Conservation (phyloP, 2,329 filamentous ascomycete genomes). For the Apiospora arundinis region DNA sequence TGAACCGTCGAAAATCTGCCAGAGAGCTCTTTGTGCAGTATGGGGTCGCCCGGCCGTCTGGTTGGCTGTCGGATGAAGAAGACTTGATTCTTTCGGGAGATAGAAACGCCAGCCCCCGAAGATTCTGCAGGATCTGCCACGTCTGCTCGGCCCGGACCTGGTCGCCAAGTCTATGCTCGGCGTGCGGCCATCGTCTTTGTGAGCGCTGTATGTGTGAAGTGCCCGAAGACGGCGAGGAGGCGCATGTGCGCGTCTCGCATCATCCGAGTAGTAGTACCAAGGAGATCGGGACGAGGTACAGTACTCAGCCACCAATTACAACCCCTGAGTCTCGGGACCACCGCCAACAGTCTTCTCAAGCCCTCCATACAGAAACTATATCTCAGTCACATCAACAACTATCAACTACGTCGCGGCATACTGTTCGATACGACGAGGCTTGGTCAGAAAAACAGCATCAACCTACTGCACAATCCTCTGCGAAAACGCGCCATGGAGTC, state of each 20-base stretch:
- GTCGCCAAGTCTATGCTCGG: slow-evolving; percentile 48
- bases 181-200: slow-evolving; percentile 60
- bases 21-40: slow-evolving; percentile 55
- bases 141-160: slow-evolving; percentile 52
- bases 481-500: background rate
- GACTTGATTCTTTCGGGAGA: slow-evolving; percentile 38
- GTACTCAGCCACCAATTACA: background rate
- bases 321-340: background rate
- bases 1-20: slow-evolving; percentile 48
- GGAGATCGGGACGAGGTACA: slow-evolving; percentile 25
- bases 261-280: slow-evolving; percentile 28
- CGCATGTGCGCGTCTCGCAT: slow-evolving; percentile 32
- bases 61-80: slow-evolving; percentile 54
- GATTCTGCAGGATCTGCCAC: slow-evolving; percentile 52
- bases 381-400: background rate
- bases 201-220: slow-evolving; percentile 50
- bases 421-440: background rate
- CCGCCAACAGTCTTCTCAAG: background rate
- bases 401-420: background rate
- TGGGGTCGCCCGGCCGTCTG: slow-evolving; percentile 51
- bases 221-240: slow-evolving; percentile 31
- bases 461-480: background rate
- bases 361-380: background rate
- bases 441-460: background rate
- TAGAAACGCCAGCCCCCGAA: slow-evolving; percentile 39